phyloP scores from a whole-genome alignment of 1,139 yeast genomes.

The Pichia sp. region DNA sequence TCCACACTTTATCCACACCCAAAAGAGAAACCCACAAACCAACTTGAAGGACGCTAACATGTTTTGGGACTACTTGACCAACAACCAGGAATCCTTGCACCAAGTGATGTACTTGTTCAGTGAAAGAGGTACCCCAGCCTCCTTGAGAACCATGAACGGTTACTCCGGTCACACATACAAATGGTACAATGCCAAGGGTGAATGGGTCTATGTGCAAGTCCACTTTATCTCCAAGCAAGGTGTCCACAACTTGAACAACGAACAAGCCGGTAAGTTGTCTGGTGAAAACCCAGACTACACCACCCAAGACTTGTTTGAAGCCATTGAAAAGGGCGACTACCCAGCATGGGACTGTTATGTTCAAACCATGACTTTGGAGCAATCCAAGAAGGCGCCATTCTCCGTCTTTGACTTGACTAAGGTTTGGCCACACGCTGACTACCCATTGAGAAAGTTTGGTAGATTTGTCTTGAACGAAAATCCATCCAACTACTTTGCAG shows the following conservation, averaged over 20 bases:
- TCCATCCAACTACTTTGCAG: conserved; percentile 78
- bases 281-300: conserved; percentile 65
- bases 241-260: conserved; percentile 51
- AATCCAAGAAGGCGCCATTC: conserved; percentile 57
- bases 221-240: conserved; percentile 66
- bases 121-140: conserved; percentile 72
- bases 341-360: conserved; percentile 68
- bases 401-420: conserved; percentile 72
- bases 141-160: conserved; percentile 67
- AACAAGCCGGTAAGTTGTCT: conserved; percentile 54
- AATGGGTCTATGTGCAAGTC: conserved; percentile 65
- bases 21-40: conserved; percentile 63
- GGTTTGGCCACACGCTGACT: conserved; percentile 78
- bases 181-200: conserved; percentile 63
- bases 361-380: conserved; percentile 71
- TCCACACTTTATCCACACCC: conserved; percentile 89
- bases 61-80: conserved; percentile 69
- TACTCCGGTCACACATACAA: conserved; percentile 78
- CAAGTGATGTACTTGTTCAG: conserved; percentile 64
- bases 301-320: conserved; percentile 54
- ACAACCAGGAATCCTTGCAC: conserved; percentile 63
- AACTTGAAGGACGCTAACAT: conserved; percentile 50
- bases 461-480: conserved; percentile 66
- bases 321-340: conserved; percentile 56
- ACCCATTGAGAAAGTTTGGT: conserved; percentile 75